These are phyloP conservation scores for Crithidia acanthocephali DNA, from an alignment of 208 protist species.

Conservation along the genomic window DNA sequence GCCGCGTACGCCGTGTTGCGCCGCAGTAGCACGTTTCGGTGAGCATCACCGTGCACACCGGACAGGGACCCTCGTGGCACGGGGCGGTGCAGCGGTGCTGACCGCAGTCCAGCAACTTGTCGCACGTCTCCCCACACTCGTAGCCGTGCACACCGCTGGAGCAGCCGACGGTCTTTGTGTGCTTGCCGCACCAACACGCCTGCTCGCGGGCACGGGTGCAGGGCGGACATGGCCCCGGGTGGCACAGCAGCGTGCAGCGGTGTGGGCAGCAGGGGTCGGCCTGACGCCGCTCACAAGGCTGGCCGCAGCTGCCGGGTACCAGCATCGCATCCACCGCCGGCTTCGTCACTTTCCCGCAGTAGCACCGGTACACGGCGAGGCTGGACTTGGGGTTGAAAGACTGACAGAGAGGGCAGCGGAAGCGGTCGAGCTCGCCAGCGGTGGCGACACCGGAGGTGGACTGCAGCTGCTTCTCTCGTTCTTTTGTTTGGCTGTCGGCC, in stretches of 20 bases:
- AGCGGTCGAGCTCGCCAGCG: conserved; percentile 38
- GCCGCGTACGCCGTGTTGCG: conserved; percentile 36
- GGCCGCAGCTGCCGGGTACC: conserved; percentile 81
- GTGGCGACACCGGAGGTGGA: conserved; percentile 25
- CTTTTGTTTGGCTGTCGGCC: conserved; percentile 50
- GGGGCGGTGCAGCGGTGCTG: conserved; percentile 72
- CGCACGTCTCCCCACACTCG: conserved; percentile 79
- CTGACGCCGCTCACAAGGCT: conserved; percentile 61
- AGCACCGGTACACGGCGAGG: conserved; percentile 60
- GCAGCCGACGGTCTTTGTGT: conserved; percentile 68
- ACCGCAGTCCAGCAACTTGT: conserved; percentile 75
- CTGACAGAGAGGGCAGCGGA: conserved; percentile 81
- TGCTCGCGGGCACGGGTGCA: conserved; percentile 67
- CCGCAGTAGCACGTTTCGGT: conserved; percentile 92
- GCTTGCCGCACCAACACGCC: conserved; percentile 84
- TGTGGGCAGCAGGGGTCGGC: conserved; percentile 69
- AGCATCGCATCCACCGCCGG: conserved; percentile 64
- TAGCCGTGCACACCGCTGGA: conserved; percentile 73
- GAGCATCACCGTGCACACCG: conserved; percentile 69
- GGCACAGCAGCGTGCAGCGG: conserved; percentile 78
- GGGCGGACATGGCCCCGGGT: conserved; percentile 79
- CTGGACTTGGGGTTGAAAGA: conserved; percentile 27
- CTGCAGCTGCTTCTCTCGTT: conserved; percentile 46
- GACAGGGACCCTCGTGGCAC: conserved; percentile 91
- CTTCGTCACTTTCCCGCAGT: conserved; percentile 72